These are phyloP conservation scores for Calonectria leucothoes DNA, from an alignment of 2,329 filamentous ascomycete species.

Conservation along the genomic window DNA sequence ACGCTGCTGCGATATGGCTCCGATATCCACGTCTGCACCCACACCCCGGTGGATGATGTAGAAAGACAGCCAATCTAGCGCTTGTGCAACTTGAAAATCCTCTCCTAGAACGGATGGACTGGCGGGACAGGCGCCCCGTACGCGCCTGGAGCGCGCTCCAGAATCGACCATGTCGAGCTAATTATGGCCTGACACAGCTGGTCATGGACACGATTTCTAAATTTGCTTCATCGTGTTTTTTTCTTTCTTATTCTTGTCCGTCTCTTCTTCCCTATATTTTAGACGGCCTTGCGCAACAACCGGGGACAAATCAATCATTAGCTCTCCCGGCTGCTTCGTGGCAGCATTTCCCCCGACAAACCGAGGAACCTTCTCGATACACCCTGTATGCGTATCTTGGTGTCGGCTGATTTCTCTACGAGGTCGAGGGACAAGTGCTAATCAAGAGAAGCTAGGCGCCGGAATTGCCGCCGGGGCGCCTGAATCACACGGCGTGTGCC, in stretches of 20 bases:
- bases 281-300: neutral
- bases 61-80: conserved; percentile 20
- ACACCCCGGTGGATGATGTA: conserved; percentile 13
- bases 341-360: neutral
- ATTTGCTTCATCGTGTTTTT: neutral
- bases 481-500: conserved; percentile 7
- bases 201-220: neutral
- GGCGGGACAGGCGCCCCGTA: conserved; percentile 16
- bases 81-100: conserved; percentile 20
- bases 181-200: conserved; percentile 21
- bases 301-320: neutral
- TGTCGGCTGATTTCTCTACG: neutral
- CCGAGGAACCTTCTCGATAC: neutral
- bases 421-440: neutral
- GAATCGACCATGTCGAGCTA: neutral
- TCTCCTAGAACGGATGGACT: neutral
- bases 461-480: conserved; percentile 18
- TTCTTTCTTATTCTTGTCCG: neutral
- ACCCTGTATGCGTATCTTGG: conserved; percentile 4
- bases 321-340: neutral
- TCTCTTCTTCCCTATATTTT: neutral
- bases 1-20: neutral
- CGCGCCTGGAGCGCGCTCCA: conserved; percentile 13
- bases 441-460: conserved; percentile 12
- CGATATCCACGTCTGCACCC: conserved; percentile 11